Base-by-base conservation (phyloP, 148 eudicot species). In the Arctostaphylos glauca region DNA sequence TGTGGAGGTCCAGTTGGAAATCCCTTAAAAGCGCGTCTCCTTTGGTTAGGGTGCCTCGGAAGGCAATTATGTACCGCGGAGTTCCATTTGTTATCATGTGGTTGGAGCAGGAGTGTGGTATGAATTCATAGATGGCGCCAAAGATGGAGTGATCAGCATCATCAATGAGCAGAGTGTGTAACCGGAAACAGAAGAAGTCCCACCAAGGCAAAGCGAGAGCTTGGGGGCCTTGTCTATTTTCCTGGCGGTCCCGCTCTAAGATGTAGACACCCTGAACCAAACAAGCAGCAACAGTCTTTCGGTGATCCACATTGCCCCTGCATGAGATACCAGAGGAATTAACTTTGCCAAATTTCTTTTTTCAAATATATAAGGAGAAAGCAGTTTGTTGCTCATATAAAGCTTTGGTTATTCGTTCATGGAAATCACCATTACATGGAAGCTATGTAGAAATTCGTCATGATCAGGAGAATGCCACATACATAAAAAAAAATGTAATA, bases 151-250 rank as follows among this genome's bases (percentile, higher is more conserved):
- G 84, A 82, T 96, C 99, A 7, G 84, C 91, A 83, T 92, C 95
- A 54, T 96, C 98, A 56, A 96, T 84, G 43, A 96, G 94, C 74
- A 50, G 89, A 41, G 87, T 79, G 56, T 87, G 55, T 53, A 96
- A 80, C 8, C 88, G 85, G 75, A 94, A 95, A 84, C 91, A 79
- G 81, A 92, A 96, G 78, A 87, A 84, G 41, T 93, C 94, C 99
- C 98, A 96, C 99, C 99, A 96, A 2, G 84, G 86, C 23, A 95
- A 92, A 85, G 99, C 94, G 23, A 93, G 92, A 75, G 97, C 94
- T 43, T 90, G 78, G 3, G 84, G 64, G 21, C 89, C 92, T 76
- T 86, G 82, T 44, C 94, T 90, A 12, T 85, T 88, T 79, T 91
- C 96, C 68, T 95, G 97, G 64, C 96, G 97, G 87, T 93, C 98